Conservation (phyloP, 2,329 filamentous ascomycete genomes). For the Fusarium sacchari region DNA sequence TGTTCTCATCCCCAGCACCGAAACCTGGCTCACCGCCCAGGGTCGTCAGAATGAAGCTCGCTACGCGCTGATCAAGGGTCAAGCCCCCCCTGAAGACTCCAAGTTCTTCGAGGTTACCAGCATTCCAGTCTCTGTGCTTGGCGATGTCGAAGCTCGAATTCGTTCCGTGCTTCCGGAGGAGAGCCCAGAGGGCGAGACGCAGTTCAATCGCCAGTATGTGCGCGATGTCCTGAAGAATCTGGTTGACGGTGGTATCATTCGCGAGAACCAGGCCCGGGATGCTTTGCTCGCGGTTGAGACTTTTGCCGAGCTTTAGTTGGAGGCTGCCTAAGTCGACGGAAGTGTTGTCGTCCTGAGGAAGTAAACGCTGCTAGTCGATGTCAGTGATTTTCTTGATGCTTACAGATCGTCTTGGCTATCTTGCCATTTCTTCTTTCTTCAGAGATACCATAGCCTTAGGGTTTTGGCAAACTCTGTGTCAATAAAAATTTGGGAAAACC, state of each 20-base stretch:
- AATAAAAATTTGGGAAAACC: not conserved
- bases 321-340: accelerated
- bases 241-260: not conserved
- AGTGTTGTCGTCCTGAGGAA: not conserved
- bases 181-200: not conserved
- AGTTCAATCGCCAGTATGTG: not conserved
- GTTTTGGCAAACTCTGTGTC: too few species aligned
- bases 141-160: not conserved
- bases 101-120: not conserved
- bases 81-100: not conserved
- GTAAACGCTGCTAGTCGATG: not conserved
- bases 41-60: not conserved
- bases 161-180: accelerated
- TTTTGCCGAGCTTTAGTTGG: not conserved
- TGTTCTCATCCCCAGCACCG: too few species aligned
- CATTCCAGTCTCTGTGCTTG: not conserved
- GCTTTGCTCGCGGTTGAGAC: not conserved
- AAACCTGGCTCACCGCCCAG: not conserved
- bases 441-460: not conserved
- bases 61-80: not conserved
- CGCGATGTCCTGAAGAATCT: not conserved
- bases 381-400: accelerated
- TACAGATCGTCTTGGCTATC: not conserved
- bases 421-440: not conserved
- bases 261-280: not conserved